A percentile compares a stretch with the other conserved stretches of the same genome.
Conservation (phyloP, 805 yeast species). For the Kuraishia molischiana region DNA sequence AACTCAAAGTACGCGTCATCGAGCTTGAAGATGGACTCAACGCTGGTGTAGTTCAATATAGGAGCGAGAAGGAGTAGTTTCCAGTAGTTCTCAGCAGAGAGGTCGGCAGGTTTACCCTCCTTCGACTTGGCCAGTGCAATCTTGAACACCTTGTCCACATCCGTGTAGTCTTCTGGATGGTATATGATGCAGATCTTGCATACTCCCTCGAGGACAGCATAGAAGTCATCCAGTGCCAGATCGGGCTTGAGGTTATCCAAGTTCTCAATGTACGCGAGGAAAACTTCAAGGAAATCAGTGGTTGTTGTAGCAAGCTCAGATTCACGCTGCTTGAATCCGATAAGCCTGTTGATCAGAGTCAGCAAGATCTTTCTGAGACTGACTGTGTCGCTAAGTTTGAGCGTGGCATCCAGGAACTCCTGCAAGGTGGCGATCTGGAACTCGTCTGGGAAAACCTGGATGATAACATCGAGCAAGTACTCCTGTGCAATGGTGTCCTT, state of each 20-base stretch:
- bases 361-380: constrained; percentile 54
- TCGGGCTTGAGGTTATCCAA: constrained; percentile 52
- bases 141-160: constrained; percentile 52
- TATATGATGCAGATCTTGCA: constrained; percentile 54
- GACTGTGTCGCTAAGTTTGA: constrained; percentile 62
- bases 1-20: constrained; percentile 44
- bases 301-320: constrained; percentile 11
- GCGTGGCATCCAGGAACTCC: constrained; percentile 52
- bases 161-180: constrained; percentile 50
- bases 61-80: constrained; percentile 38
- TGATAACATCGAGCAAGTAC: constrained; percentile 80
- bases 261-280: constrained; percentile 55
- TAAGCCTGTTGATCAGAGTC: constrained; percentile 64
- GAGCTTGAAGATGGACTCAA: constrained; percentile 23
- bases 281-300: constrained; percentile 39
- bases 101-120: constrained; percentile 13
- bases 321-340: constrained; percentile 39
- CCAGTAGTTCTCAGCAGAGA: constrained; percentile 28
- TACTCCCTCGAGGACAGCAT: constrained; percentile 56
- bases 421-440: constrained; percentile 75
- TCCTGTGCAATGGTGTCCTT: constrained; percentile 88
- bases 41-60: constrained; percentile 28
- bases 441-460: constrained; percentile 91
- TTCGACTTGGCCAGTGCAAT: constrained; percentile 34
- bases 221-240: constrained; percentile 55